These are phyloP conservation scores for Elasticomyces elasticus DNA, from an alignment of 495 filamentous ascomycete species.

Conservation along the genomic window DNA sequence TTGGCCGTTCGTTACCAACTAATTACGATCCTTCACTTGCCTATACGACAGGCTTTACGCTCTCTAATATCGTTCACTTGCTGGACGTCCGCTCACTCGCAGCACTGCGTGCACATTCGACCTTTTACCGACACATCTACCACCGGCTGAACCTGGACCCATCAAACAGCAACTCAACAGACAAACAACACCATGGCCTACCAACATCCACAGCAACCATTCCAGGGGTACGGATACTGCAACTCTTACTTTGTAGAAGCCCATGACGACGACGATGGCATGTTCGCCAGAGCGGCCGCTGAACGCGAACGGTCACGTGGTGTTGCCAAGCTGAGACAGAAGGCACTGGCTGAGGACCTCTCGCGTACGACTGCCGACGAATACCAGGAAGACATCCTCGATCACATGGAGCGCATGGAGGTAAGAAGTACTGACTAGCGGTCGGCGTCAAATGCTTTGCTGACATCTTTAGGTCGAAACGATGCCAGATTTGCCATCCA, in stretches of 20 bases:
- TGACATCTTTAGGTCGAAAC: conserved; percentile 60
- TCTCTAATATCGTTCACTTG: conserved; percentile 39
- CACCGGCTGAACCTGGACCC: background rate
- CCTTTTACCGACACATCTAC: conserved; percentile 7
- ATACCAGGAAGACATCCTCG: conserved; percentile 83
- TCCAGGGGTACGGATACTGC: conserved; percentile 38
- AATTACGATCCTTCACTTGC: conserved; percentile 48
- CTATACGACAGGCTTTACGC: conserved; percentile 47
- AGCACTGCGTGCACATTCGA: conserved; percentile 1
- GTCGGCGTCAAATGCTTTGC: conserved; percentile 6
- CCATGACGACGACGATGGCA: conserved; percentile 49
- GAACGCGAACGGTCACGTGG: conserved; percentile 61
- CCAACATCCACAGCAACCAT: conserved; percentile 38
- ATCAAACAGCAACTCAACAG: conserved; percentile 15
- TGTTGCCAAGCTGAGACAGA: conserved; percentile 65
- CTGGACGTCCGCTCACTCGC: conserved; percentile 27
- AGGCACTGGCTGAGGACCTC: conserved; percentile 75
- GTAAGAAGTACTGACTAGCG: conserved; percentile 39
- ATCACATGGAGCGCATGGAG: conserved; percentile 96
- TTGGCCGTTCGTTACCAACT: conserved; percentile 39
- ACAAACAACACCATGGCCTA: conserved; percentile 54
- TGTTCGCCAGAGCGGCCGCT: conserved; percentile 32
- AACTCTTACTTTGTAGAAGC: conserved; percentile 84
- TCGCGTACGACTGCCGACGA: conserved; percentile 72
- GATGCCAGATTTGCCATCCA: conserved; percentile 87